Evolutionary conservation across 495 filamentous ascomycete species (phyloP), one percentile per base, ranked within the genome.

Genomic region (Hypoxylon rickii): DNA sequence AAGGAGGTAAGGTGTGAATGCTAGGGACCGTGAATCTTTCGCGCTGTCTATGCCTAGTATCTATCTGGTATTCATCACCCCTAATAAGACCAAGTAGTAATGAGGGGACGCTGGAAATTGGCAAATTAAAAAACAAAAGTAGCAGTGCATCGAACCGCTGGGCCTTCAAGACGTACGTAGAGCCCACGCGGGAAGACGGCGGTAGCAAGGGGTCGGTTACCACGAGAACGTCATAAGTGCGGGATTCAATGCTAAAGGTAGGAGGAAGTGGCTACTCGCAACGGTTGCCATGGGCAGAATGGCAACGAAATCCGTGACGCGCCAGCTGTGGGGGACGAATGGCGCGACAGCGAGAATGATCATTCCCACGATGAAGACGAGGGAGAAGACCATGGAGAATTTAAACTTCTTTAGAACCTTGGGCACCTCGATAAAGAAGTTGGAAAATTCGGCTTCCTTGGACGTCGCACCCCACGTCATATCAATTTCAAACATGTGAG

Each of bases 191-290:
- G n/a, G n/a, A n/a, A n/a, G n/a, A n/a, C n/a, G n/a, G n/a, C n/a
- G n/a, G n/a, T n/a, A n/a, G n/a, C n/a, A n/a, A n/a, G n/a, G n/a
- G n/a, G n/a, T 29, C 10, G 13, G 51, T 71, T 76, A 90, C 83
- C 85, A 90, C 29, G 86, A 87, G 70, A 91, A 91, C 2, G 86
- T 88, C 88, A 91, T 91, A 62, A 91, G 73, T 20, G 87, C 87
- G 2, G 88, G 88, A 65, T 91, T 91, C 39, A 91, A 74, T 15
- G 80, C 86, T 49, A 92, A 79, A 6, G 88, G 88, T 48, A 91
- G 66, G 42, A 91, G 68, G 53, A 90, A 74, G 65, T 92, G 88
- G 56, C 83, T 86, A 1, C 69, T 76, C 18, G 83, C 77, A 11
- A 90, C 84, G 0, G 88, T 90, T 1, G 85, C 82, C 86, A 91